Percentiles rank a stretch among this genome's conserved stretches.
These are phyloP conservation scores for Chlorella sp. DNA, from an alignment of 139 green algal species.

Conservation along the genomic window DNA sequence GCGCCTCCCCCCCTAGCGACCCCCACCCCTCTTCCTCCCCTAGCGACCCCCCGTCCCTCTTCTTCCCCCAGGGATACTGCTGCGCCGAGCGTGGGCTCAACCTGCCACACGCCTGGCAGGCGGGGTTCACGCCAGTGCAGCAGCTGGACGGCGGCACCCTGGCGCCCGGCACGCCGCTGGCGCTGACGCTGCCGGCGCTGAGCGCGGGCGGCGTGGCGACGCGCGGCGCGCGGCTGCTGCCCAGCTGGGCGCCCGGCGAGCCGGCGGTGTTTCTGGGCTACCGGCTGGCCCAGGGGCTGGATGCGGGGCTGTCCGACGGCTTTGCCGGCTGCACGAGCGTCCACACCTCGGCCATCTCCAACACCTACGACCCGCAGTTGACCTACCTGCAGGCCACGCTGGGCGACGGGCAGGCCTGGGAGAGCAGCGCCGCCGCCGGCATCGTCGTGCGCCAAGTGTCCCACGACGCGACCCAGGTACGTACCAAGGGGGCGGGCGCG, in stretches of 20 bases:
- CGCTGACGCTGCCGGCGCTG: neutral
- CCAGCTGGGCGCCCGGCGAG: neutral
- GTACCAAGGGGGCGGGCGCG: too few species aligned
- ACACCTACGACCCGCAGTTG: neutral
- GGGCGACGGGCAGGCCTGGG: neutral
- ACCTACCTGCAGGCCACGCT: neutral
- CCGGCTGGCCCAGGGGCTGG: neutral
- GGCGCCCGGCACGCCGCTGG: neutral
- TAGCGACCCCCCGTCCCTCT: too few species aligned
- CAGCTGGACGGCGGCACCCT: conserved; percentile 3
- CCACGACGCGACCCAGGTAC: too few species aligned
- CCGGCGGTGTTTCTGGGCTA: neutral
- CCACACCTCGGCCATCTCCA: conserved; percentile 17
- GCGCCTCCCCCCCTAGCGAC: too few species aligned
- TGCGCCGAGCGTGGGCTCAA: neutral
- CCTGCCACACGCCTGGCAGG: neutral
- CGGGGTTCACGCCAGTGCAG: neutral
- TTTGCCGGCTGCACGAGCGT: neutral
- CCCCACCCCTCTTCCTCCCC: too few species aligned
- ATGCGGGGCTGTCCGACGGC: neutral
- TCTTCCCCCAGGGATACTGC: neutral
- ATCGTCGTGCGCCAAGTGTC: conserved; percentile 7
- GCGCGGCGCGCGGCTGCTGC: neutral
- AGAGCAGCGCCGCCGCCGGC: neutral
- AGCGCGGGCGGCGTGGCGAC: too few species aligned